Percentiles rank a stretch among this genome's conserved stretches.
phyloP scores from a whole-genome alignment of 2,329 filamentous ascomycete genomes.

The Pseudocercospora macadamiae region DNA sequence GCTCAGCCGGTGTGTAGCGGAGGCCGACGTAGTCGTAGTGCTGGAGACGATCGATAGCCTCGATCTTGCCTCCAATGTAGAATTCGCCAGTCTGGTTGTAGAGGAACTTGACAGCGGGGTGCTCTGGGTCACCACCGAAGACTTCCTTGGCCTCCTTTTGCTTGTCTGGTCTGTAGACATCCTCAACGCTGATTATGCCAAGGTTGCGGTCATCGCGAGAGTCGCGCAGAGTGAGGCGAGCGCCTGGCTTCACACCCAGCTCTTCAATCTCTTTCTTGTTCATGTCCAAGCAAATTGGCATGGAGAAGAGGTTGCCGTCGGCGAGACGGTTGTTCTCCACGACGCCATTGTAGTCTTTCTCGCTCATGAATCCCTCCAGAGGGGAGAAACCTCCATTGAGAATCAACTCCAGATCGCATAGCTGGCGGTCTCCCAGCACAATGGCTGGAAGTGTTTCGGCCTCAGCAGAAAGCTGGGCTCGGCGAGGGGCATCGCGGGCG shows the following conservation, averaged over 20 bases:
- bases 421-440: constrained; percentile 85
- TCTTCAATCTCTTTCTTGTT: constrained; percentile 73
- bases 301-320: constrained; percentile 89
- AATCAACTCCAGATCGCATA: constrained; percentile 96
- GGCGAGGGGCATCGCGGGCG: constrained; percentile 84
- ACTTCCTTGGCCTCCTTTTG: constrained; percentile 88
- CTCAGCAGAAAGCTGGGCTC: constrained; percentile 77
- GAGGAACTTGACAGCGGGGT: constrained; percentile 89
- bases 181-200: constrained; percentile 92
- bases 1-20: constrained; percentile 91
- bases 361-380: constrained; percentile 95
- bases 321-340: constrained; percentile 85
- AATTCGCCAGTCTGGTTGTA: constrained; percentile 79
- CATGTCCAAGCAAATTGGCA: constrained; percentile 94
- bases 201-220: constrained; percentile 95
- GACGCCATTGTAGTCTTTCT: constrained; percentile 95
- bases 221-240: constrained; percentile 85
- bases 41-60: constrained; percentile 91
- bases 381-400: constrained; percentile 98
- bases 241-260: constrained; percentile 74
- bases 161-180: constrained; percentile 95
- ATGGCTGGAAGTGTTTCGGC: constrained; percentile 85
- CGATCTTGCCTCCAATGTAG: constrained; percentile 94
- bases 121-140: constrained; percentile 86
- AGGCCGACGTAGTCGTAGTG: constrained; percentile 99